These are phyloP conservation scores for Debaryomyces tyrocola DNA, from an alignment of 805 yeast genomes.

Conservation along the genomic window DNA sequence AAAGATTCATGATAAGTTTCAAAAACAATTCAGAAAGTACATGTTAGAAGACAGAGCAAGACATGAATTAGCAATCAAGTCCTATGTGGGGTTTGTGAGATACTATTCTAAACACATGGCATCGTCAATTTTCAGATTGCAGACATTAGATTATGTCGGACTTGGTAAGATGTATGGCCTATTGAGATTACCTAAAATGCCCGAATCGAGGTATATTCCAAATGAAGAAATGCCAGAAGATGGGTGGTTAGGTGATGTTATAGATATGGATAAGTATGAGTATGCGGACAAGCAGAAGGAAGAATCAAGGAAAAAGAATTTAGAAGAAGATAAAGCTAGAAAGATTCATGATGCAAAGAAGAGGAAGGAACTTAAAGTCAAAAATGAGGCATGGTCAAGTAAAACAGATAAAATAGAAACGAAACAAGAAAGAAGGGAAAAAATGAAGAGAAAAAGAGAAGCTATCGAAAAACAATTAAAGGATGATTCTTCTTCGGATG, in stretches of 20 bases:
- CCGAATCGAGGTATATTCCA: slow-evolving; percentile 64
- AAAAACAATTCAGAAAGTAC: slow-evolving; percentile 45
- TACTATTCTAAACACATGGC: slow-evolving; percentile 89
- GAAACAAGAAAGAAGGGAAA: slow-evolving; percentile 63
- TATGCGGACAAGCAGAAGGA: slow-evolving; percentile 71
- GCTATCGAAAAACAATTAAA: slow-evolving; percentile 58
- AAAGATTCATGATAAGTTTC: slow-evolving; percentile 26
- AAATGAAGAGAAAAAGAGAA: slow-evolving; percentile 63
- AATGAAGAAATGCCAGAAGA: slow-evolving; percentile 55
- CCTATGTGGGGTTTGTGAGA: slow-evolving; percentile 80
- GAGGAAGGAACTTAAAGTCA: slow-evolving; percentile 45
- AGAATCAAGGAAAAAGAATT: slow-evolving; percentile 54
- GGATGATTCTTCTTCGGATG: slow-evolving; percentile 45
- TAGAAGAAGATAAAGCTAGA: slow-evolving; percentile 46
- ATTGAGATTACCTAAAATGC: slow-evolving; percentile 89
- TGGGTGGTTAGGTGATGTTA: slow-evolving; percentile 69
- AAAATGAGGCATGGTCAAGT: slow-evolving; percentile 80
- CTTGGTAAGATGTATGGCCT: slow-evolving; percentile 78
- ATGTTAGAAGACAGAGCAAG: slow-evolving; percentile 71
- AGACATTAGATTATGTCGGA: slow-evolving; percentile 67
- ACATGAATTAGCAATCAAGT: slow-evolving; percentile 75
- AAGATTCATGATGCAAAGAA: slow-evolving; percentile 39
- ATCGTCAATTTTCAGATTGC: slow-evolving; percentile 78
- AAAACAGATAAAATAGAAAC: slow-evolving; percentile 62
- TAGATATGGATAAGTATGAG: slow-evolving; percentile 67